A percentile compares a stretch with the other conserved stretches of the same genome.
These are phyloP conservation scores for Stephanodiscus triporus DNA, from an alignment of 108 stramenopile species.

Conservation along the genomic window DNA sequence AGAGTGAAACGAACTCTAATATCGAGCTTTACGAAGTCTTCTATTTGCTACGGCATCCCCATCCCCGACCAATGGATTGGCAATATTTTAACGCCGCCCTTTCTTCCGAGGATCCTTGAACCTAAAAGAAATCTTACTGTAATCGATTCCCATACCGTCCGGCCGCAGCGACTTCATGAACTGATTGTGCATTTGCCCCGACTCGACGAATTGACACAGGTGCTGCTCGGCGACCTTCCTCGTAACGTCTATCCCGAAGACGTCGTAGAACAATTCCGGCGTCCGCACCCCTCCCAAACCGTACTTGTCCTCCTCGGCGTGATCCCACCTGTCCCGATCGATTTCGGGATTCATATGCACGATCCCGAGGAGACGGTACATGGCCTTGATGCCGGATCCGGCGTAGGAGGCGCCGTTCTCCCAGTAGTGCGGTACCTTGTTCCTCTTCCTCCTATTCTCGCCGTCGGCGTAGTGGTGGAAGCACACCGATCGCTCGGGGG, in stretches of 20 bases:
- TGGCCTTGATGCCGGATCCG: slow-evolving; percentile 67
- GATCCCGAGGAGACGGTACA: slow-evolving; percentile 82
- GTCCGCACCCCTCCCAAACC: slow-evolving; percentile 84
- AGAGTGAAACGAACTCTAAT: no score
- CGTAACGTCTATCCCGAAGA: slow-evolving; percentile 83
- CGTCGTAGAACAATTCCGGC: slow-evolving; percentile 78
- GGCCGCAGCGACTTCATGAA: slow-evolving; percentile 57
- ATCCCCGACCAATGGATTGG: no score
- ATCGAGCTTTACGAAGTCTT: no score
- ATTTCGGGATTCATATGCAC: slow-evolving; percentile 91
- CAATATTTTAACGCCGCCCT: no score
- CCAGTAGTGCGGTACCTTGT: slow-evolving; percentile 81
- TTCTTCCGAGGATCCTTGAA: no score
- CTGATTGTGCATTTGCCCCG: slow-evolving; percentile 70
- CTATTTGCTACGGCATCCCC: no score
- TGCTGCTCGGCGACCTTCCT: slow-evolving; percentile 68
- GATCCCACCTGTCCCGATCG: slow-evolving; percentile 50
- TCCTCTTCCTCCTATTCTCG: slow-evolving; percentile 60
- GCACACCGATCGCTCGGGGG: slow-evolving; percentile 82
- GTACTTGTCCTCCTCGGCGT: slow-evolving; percentile 66
- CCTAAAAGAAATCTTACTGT: slow-evolving; percentile 58
- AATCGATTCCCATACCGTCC: slow-evolving; percentile 92
- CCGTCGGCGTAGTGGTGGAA: slow-evolving; percentile 91
- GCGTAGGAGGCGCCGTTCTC: slow-evolving; percentile 65
- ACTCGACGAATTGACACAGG: slow-evolving; percentile 75